Conservation (phyloP, 176 grass and related monocot species). For the Urochloa ruziziensis region DNA sequence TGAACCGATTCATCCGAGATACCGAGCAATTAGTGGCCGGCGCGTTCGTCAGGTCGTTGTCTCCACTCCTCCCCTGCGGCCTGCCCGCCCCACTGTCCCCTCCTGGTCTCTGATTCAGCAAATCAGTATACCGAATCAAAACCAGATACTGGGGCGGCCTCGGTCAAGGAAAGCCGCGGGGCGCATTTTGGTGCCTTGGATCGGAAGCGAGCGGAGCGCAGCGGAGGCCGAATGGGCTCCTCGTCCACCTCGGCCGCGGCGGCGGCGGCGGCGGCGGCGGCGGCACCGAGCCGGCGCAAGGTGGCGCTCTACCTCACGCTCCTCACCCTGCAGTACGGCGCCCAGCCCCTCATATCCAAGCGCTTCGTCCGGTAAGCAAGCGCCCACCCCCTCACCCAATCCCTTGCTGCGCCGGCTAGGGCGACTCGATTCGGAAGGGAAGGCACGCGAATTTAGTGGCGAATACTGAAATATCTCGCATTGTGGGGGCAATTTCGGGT, state of each 20-base stretch:
- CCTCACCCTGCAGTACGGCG: slow-evolving; percentile 91
- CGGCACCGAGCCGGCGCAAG: slow-evolving; percentile 41
- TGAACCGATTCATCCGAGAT: no score
- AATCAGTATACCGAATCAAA: no score
- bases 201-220: slow-evolving; percentile 9
- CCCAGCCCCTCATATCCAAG: slow-evolving; percentile 97
- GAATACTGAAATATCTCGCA: neutral
- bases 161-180: neutral
- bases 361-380: slow-evolving; percentile 71
- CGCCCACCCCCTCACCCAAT: neutral
- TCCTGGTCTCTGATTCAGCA: no score
- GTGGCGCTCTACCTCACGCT: slow-evolving; percentile 77
- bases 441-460: neutral
- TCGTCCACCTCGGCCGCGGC: slow-evolving; percentile 17
- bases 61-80: no score
- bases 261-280: neutral
- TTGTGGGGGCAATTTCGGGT: neutral
- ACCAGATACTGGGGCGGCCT: neutral
- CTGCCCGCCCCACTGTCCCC: no score
- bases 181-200: slow-evolving; percentile 16
- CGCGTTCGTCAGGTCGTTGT: no score
- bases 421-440: neutral
- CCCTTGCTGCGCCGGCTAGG: neutral
- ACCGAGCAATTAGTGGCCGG: no score
- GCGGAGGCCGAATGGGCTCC: slow-evolving; percentile 34